Conservation (phyloP, 345 rosid species). For the Syzygium grande region DNA sequence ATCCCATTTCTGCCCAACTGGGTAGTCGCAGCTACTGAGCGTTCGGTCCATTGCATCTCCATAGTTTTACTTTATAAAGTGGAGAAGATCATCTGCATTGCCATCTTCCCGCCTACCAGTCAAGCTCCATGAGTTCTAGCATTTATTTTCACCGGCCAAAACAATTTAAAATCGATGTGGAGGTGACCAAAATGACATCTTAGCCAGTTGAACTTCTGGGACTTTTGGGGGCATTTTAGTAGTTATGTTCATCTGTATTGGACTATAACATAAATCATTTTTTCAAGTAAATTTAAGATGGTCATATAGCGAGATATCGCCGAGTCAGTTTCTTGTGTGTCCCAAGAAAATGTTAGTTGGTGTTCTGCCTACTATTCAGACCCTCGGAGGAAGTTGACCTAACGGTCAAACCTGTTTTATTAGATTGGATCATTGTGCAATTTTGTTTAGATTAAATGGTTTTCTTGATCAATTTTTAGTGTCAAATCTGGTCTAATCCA, state of each 20-base stretch:
- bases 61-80: background rate
- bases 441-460: background rate
- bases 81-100: background rate
- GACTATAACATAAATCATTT: background rate
- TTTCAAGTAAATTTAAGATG: background rate
- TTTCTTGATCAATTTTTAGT: background rate
- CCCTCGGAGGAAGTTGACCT: background rate
- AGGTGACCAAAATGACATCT: slow-evolving; percentile 1
- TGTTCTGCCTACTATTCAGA: background rate
- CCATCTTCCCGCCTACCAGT: slow-evolving; percentile 35
- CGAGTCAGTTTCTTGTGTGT: background rate
- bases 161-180: background rate
- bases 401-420: background rate
- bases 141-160: background rate
- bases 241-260: background rate
- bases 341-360: background rate
- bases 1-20: slow-evolving; percentile 16
- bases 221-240: background rate
- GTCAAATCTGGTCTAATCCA: background rate
- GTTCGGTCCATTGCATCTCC: background rate
- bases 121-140: slow-evolving; percentile 4
- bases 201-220: background rate
- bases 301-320: background rate
- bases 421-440: background rate
- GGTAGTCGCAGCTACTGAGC: background rate